These are phyloP conservation scores for Colletotrichum sp. DNA, from an alignment of 2,329 filamentous ascomycete genomes.

Conservation along the genomic window DNA sequence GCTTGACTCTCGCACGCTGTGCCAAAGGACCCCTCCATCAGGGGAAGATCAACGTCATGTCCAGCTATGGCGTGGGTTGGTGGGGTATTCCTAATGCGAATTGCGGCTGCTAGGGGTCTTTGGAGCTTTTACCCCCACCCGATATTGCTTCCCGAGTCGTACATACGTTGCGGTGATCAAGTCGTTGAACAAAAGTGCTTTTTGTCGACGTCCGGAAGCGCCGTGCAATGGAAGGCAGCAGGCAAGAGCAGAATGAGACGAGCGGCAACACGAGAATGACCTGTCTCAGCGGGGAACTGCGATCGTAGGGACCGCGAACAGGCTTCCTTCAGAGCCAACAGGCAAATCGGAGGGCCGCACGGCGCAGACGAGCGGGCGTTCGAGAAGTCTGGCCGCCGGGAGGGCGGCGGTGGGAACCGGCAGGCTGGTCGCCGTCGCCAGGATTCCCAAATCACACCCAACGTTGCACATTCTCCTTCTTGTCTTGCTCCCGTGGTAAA, in stretches of 20 bases:
- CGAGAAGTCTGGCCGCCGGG: slow-evolving; percentile 8
- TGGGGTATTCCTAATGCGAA: slow-evolving; percentile 6
- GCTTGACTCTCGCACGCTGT: background rate
- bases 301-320: slow-evolving; percentile 8
- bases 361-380: slow-evolving; percentile 23
- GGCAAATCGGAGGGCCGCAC: slow-evolving; percentile 20
- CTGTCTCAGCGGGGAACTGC: slow-evolving; percentile 6
- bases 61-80: slow-evolving; percentile 6
- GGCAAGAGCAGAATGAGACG: background rate
- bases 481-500: background rate
- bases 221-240: background rate
- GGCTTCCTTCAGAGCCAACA: slow-evolving; percentile 10
- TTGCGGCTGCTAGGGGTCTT: background rate
- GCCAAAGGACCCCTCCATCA: slow-evolving; percentile 6
- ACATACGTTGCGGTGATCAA: background rate
- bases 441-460: slow-evolving; percentile 4
- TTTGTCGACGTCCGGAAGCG: background rate
- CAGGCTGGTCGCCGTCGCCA: slow-evolving; percentile 16
- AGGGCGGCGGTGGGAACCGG: slow-evolving; percentile 14
- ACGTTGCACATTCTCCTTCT: background rate
- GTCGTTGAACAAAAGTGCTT: background rate
- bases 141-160: background rate
- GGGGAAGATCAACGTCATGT: slow-evolving; percentile 9
- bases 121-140: background rate
- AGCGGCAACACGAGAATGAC: background rate